Percentiles rank a stretch among this genome's conserved stretches.
Evolutionary conservation across 495 filamentous ascomycete species (phyloP).

Genomic region (Ramalina intermedia): DNA sequence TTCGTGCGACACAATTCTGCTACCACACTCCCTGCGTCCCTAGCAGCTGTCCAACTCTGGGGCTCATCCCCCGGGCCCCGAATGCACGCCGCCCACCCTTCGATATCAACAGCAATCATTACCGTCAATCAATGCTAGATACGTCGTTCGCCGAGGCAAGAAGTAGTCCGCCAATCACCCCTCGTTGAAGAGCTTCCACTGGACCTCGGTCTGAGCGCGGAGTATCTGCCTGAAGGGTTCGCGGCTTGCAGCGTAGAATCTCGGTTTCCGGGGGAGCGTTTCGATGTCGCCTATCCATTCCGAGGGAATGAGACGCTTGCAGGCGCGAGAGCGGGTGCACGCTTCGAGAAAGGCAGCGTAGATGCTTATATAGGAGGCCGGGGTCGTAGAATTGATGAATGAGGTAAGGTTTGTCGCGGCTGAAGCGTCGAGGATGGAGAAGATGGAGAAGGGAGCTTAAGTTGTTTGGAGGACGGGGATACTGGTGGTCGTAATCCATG

Average conservation of each 20-base stretch:
- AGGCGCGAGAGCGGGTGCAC: slow-evolving; percentile 4
- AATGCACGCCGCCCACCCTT: background rate
- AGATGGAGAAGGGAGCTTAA: slow-evolving; percentile 1
- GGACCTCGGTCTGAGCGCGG: background rate
- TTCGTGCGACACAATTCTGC: slow-evolving; percentile 2
- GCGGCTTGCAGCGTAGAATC: slow-evolving; percentile 10
- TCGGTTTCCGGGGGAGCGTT: slow-evolving; percentile 8
- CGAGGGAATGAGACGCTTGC: slow-evolving; percentile 20
- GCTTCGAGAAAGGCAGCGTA: slow-evolving; percentile 10
- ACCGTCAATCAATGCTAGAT: background rate
- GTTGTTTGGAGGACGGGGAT: background rate
- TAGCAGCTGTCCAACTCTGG: slow-evolving; percentile 5
- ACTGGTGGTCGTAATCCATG: background rate
- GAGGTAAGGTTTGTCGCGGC: background rate
- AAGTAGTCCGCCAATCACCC: slow-evolving; percentile 23
- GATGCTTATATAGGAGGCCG: slow-evolving; percentile 1
- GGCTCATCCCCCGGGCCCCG: slow-evolving; percentile 8
- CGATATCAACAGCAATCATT: slow-evolving; percentile 1
- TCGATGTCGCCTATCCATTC: slow-evolving; percentile 18
- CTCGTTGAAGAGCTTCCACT: slow-evolving; percentile 15
- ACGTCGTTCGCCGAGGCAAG: slow-evolving; percentile 1
- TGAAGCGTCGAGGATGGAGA: slow-evolving; percentile 1
- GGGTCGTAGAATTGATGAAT: slow-evolving; percentile 30
- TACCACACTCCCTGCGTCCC: slow-evolving; percentile 4
- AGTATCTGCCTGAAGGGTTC: slow-evolving; percentile 12